phyloP scores from a whole-genome alignment of 306 rosid genomes.

The Calophaca sinica region DNA sequence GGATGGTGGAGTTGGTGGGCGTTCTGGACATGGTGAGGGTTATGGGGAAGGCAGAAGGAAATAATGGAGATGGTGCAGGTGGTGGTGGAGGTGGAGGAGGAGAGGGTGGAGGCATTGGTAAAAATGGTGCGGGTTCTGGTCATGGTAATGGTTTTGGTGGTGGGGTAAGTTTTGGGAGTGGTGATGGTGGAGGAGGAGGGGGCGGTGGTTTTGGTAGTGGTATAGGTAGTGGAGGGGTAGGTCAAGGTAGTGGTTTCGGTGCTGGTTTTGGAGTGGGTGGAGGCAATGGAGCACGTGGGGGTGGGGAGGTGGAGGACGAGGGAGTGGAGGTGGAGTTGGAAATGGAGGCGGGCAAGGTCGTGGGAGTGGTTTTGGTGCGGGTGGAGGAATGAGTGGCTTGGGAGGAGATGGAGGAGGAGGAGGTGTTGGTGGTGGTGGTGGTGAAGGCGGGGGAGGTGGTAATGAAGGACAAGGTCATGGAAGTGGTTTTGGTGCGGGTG shows the following conservation, averaged over 20 bases:
- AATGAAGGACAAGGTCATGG: constrained; percentile 64
- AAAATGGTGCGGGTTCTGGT: constrained; percentile 42
- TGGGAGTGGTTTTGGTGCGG: constrained; percentile 57
- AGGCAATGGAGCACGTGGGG: constrained; percentile 49
- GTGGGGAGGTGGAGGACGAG: constrained; percentile 50
- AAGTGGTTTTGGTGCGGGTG: constrained; percentile 56
- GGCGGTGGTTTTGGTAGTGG: constrained; percentile 31
- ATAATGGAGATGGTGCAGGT: constrained; percentile 35
- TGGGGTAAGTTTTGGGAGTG: constrained; percentile 41
- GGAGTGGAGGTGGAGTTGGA: constrained; percentile 32
- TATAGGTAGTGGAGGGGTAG: constrained; percentile 34
- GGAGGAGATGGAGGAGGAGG: constrained; percentile 44
- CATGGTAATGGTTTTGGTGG: constrained; percentile 45
- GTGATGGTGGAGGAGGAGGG: constrained; percentile 43
- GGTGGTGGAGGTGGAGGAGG: constrained; percentile 36
- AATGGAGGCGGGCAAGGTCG: constrained; percentile 59
- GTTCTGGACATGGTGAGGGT: constrained; percentile 36
- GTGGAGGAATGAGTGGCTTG: constrained; percentile 45
- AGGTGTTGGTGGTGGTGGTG: constrained; percentile 12
- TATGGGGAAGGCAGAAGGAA: background rate
- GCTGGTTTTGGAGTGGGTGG: constrained; percentile 43
- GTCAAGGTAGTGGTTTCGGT: constrained; percentile 45
- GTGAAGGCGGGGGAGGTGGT: constrained; percentile 45
- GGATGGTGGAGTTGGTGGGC: background rate
- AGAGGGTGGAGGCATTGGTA: background rate